phyloP scores from a whole-genome alignment of 768 basidiomycete genomes.

The Tulasnella sp. region DNA sequence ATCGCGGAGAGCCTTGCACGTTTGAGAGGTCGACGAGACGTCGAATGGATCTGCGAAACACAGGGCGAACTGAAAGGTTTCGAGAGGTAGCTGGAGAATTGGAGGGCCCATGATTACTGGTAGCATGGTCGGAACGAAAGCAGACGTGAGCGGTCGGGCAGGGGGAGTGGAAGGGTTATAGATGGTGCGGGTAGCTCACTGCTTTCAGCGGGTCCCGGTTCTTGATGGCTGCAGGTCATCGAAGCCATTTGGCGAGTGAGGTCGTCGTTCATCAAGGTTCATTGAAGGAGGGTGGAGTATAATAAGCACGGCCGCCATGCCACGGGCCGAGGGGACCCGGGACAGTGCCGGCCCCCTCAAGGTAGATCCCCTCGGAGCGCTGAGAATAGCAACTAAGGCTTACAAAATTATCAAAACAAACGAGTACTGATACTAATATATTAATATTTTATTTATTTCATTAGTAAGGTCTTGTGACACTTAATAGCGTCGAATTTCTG shows the following conservation, averaged over 20 bases:
- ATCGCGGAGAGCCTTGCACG: constrained; percentile 47
- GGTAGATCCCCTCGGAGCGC: neutral
- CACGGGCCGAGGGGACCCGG: neutral
- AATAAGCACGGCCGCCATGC: constrained; percentile 4
- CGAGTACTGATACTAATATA: neutral
- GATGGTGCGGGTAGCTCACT: neutral
- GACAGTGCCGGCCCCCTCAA: neutral
- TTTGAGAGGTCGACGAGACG: constrained; percentile 55
- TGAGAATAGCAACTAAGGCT: neutral
- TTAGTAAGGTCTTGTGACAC: neutral
- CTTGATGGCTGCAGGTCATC: neutral
- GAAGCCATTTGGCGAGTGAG: neutral
- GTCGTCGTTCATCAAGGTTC: neutral
- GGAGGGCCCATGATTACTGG: neutral
- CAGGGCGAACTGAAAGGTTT: constrained; percentile 58
- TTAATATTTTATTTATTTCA: neutral
- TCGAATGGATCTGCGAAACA: constrained; percentile 53
- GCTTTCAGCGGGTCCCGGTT: neutral
- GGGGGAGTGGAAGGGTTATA: neutral
- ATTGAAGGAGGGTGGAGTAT: neutral
- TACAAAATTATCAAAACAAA: neutral
- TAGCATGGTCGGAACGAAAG: neutral
- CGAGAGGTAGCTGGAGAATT: constrained; percentile 48
- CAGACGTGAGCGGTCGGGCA: neutral
- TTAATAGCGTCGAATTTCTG: neutral